phyloP scores from a whole-genome alignment of 2,329 filamentous ascomycete genomes.

The Thelonectria discophora region DNA sequence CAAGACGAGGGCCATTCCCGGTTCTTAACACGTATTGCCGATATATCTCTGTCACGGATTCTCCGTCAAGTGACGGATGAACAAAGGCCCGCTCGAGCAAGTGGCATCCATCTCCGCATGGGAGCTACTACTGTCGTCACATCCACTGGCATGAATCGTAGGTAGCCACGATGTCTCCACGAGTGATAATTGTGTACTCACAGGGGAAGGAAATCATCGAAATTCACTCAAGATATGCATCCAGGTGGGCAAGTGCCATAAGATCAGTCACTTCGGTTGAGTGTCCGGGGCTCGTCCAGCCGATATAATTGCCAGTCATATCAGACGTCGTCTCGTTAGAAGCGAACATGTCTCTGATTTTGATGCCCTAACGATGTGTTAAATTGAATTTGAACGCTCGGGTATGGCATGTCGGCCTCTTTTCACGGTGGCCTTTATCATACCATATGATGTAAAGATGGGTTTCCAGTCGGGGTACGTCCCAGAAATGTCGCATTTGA shows the following conservation, averaged over 20 bases:
- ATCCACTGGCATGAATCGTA: constrained; percentile 19
- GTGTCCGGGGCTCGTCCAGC: constrained; percentile 23
- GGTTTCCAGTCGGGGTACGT: constrained; percentile 26
- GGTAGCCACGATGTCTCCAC: background rate
- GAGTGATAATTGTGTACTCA: constrained; percentile 22
- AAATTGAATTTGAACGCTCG: background rate
- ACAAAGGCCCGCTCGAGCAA: background rate
- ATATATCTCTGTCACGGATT: constrained; percentile 25
- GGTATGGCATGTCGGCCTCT: background rate
- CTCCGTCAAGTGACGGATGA: constrained; percentile 28
- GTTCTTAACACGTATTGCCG: constrained; percentile 16
- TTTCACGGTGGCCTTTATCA: background rate
- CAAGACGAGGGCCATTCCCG: background rate
- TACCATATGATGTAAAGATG: constrained; percentile 6
- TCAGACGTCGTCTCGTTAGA: constrained; percentile 3
- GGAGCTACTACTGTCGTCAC: constrained; percentile 11
- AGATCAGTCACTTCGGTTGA: constrained; percentile 22
- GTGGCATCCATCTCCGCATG: constrained; percentile 19
- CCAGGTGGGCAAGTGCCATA: constrained; percentile 14
- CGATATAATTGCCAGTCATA: background rate
- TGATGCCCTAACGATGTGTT: constrained; percentile 15
- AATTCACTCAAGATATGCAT: constrained; percentile 11
- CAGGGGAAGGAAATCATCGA: constrained; percentile 20
- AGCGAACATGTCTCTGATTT: constrained; percentile 21
- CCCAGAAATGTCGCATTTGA: constrained; percentile 7